Percentiles rank a stretch among this genome's conserved stretches.
Conservation (phyloP, 257 asterid genomes). For the Echites panduratus region DNA sequence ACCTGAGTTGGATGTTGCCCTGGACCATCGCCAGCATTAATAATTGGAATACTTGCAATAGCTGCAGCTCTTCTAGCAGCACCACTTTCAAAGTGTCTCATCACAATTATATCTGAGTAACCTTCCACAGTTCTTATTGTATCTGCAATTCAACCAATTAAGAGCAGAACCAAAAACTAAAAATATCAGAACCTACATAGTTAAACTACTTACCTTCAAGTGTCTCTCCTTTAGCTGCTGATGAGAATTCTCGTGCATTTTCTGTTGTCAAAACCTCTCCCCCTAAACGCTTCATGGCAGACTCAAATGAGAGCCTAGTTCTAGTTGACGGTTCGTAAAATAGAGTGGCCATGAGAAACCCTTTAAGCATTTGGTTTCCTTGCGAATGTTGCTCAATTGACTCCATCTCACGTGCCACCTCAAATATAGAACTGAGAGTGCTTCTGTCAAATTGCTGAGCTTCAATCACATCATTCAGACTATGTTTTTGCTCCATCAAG, state of each 20-base stretch:
- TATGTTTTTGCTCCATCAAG: slow-evolving; percentile 50
- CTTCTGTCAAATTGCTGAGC: slow-evolving; percentile 88
- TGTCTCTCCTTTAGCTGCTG: slow-evolving; percentile 97
- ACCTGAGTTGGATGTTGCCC: slow-evolving; percentile 99
- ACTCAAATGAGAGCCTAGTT: slow-evolving; percentile 94
- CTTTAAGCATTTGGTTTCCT: slow-evolving; percentile 69
- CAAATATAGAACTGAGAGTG: slow-evolving; percentile 71
- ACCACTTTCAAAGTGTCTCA: slow-evolving; percentile 98
- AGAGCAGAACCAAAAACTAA: not conserved
- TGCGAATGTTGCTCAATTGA: slow-evolving; percentile 66
- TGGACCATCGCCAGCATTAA: slow-evolving; percentile 98
- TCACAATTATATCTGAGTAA: slow-evolving; percentile 80
- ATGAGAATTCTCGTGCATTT: slow-evolving; percentile 92
- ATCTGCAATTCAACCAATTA: slow-evolving; percentile 36
- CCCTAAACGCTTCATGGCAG: slow-evolving; percentile 87
- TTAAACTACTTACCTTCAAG: slow-evolving; percentile 62
- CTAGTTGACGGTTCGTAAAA: slow-evolving; percentile 96
- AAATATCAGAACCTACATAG: not conserved
- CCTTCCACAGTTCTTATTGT: slow-evolving; percentile 92
- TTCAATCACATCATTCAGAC: slow-evolving; percentile 71
- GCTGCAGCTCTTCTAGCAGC: slow-evolving; percentile 85
- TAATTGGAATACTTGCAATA: slow-evolving; percentile 74
- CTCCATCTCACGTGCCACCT: slow-evolving; percentile 89
- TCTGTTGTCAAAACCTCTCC: slow-evolving; percentile 93
- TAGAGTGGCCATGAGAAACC: slow-evolving; percentile 85